phyloP scores from a whole-genome alignment of 352 stramenopile genomes.

The Aphanomyces cochlioides region DNA sequence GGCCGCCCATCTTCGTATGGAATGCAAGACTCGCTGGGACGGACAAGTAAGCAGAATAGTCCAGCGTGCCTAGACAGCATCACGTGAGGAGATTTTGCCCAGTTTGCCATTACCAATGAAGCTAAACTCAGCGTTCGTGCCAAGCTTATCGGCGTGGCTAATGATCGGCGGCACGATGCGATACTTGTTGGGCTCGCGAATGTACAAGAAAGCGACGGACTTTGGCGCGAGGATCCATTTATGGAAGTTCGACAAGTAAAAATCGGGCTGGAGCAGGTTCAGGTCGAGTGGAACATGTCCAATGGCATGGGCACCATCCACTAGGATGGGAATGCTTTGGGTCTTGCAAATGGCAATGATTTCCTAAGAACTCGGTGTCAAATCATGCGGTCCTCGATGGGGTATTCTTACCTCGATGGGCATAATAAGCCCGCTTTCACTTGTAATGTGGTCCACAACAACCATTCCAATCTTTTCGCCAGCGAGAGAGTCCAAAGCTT shows the following conservation, averaged over 20 bases:
- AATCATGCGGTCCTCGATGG: too few relatives aligned
- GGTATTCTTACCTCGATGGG: constrained; percentile 5
- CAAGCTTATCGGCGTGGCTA: constrained; percentile 3
- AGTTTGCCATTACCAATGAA: background rate
- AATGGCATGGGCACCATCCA: constrained; percentile 29
- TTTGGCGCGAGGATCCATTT: constrained; percentile 31
- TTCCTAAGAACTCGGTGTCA: background rate
- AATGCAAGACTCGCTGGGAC: constrained; percentile 17
- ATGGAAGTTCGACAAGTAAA: constrained; percentile 31
- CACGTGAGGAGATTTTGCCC: background rate
- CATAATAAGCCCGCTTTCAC: constrained; percentile 15
- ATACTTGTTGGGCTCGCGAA: constrained; percentile 21
- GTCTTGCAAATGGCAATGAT: constrained; percentile 26
- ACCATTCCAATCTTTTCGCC: background rate
- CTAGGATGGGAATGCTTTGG: constrained; percentile 13
- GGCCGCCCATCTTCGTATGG: constrained; percentile 14
- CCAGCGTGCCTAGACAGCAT: constrained; percentile 9
- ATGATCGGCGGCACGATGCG: background rate
- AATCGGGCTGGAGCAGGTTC: constrained; percentile 7
- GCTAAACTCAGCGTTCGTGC: background rate
- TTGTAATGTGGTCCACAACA: constrained; percentile 30
- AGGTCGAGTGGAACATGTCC: constrained; percentile 27
- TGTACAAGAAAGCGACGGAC: constrained; percentile 25
- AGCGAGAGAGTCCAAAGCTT: background rate
- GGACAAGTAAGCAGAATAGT: constrained; percentile 17